Conservation (phyloP, 2,329 filamentous ascomycete species). For the Coniella vitis region DNA sequence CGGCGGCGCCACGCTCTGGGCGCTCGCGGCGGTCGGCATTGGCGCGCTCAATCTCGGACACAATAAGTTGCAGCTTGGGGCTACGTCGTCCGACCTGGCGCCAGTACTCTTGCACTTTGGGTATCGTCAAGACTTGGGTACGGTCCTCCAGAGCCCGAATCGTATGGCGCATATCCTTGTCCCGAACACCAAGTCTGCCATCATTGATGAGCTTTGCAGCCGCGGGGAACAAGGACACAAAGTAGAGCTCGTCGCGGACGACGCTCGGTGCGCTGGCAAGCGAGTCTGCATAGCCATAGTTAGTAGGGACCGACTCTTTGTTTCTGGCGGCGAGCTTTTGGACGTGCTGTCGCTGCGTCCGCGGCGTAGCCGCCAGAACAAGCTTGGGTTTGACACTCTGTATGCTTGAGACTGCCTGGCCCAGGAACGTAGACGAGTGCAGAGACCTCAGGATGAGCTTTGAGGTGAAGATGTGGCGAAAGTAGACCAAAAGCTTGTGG, state of each 20-base stretch:
- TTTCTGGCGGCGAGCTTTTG: background rate
- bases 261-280: background rate
- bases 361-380: background rate
- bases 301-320: background rate
- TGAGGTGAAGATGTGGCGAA: background rate
- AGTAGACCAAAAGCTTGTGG: background rate
- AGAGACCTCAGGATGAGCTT: background rate
- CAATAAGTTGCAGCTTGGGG: slow-evolving; percentile 5
- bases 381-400: background rate
- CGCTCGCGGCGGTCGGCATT: background rate
- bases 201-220: background rate
- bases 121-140: background rate
- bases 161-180: background rate
- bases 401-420: background rate
- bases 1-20: background rate
- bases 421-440: background rate
- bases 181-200: background rate
- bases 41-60: background rate
- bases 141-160: background rate
- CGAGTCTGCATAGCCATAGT: background rate
- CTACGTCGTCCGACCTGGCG: background rate
- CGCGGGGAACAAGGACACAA: slow-evolving; percentile 6
- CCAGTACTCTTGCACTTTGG: background rate
- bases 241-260: slow-evolving; percentile 1
- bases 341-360: background rate